Base-by-base conservation (phyloP, 2,329 filamentous ascomycete species). In the Plenodomus lindquistii region DNA sequence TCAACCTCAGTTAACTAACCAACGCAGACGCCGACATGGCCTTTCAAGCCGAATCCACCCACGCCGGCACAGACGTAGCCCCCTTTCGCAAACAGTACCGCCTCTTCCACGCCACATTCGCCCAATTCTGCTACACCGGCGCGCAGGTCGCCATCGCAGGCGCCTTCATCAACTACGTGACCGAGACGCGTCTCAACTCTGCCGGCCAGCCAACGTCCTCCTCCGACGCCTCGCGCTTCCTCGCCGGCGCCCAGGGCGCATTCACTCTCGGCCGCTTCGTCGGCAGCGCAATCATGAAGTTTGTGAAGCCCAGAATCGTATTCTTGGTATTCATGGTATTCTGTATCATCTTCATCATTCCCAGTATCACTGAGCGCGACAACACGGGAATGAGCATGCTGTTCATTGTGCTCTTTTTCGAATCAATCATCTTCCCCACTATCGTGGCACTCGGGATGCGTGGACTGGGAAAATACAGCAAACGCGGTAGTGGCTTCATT, bases 81-180 rank as follows among this genome's bases (percentile, higher is more conserved):
- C 81, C 82, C 0, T 77, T 86, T 59, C 63, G 66, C 44, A 83
- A 81, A 56, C 83, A 86, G 66, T 91, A 87, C 70, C 83, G 84
- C 19, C 78, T 92, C 2, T 91, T 91, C 77, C 87, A 90, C 61
- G 89, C 87, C 11, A 82, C 87, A 0, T 82, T 85, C 58, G 86
- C 87, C 0, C 88, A 93, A 58, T 92, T 92, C 72, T 89, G 85
- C 67, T 94, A 93, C 68, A 87, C 89, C 0, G 89, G 89, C 40
- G 84, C 87, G 0, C 91, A 96, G 62, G 68, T 81, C 4, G 80
- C 76, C 1, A 75, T 81, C 21, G 78, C 78, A 3, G 72, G 73
- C 29, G 68, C 73, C 40, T 73, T 73, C 57, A 73, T 72, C 53
- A 71, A 72, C 72, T 81, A 71, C 60, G 74, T 79, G 16, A 69